Conservation (phyloP, 2,329 filamentous ascomycete genomes). For the Colletotrichum shisoi region DNA sequence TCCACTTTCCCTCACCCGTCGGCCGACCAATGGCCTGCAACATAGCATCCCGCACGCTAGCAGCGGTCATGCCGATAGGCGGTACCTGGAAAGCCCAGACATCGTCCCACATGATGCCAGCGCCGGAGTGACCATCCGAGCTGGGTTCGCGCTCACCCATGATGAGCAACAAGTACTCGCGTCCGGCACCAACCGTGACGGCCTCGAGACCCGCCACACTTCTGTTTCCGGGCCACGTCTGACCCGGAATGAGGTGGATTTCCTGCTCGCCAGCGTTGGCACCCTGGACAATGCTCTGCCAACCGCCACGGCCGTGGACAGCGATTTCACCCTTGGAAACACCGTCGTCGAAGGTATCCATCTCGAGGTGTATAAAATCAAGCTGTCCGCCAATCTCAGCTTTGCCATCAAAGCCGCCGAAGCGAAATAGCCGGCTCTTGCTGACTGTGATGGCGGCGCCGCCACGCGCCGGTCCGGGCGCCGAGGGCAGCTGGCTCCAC, state of each 20-base stretch:
- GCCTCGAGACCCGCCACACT: slow-evolving; percentile 64
- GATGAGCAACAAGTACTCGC: slow-evolving; percentile 68
- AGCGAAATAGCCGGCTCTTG: slow-evolving; percentile 73
- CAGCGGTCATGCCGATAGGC: slow-evolving; percentile 61
- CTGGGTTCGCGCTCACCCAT: slow-evolving; percentile 66
- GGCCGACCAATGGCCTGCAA: slow-evolving; percentile 60
- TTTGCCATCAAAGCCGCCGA: slow-evolving; percentile 80
- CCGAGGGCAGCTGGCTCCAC: slow-evolving; percentile 74
- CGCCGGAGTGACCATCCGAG: slow-evolving; percentile 57
- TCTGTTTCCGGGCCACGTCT: slow-evolving; percentile 61
- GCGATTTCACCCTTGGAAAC: slow-evolving; percentile 58
- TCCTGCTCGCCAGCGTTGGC: slow-evolving; percentile 48
- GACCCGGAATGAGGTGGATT: slow-evolving; percentile 47
- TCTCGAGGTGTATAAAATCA: slow-evolving; percentile 68
- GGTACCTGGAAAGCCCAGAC: slow-evolving; percentile 72
- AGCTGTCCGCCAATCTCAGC: slow-evolving; percentile 74
- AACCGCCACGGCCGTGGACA: slow-evolving; percentile 60
- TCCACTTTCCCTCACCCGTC: slow-evolving; percentile 68
- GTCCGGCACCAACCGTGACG: slow-evolving; percentile 65
- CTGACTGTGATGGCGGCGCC: slow-evolving; percentile 73
- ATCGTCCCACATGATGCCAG: slow-evolving; percentile 65
- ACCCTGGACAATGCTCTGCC: slow-evolving; percentile 61
- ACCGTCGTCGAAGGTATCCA: slow-evolving; percentile 64
- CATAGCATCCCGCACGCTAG: slow-evolving; percentile 65
- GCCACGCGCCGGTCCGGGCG: slow-evolving; percentile 71